Conservation (phyloP, 225 moss, liverwort and hornwort species). For the Ulota crispa region DNA sequence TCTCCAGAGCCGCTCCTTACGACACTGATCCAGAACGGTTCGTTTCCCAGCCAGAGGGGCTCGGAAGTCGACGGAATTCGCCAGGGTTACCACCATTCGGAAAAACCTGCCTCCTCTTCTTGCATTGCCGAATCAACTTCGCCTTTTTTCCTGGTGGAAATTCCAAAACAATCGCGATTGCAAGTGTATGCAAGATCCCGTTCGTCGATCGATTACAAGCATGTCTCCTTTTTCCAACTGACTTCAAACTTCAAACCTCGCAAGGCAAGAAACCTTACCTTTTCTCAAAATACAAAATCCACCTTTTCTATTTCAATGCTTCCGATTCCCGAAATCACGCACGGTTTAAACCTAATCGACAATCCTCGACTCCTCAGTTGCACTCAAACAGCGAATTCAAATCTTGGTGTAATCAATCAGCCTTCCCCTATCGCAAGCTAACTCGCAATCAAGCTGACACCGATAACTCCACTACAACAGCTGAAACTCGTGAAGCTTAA, state of each 20-base stretch:
- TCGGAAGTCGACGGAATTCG: slow-evolving; percentile 34
- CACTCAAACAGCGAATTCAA: not conserved
- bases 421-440: not conserved
- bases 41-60: slow-evolving; percentile 33
- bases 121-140: slow-evolving; percentile 12
- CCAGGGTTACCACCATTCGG: slow-evolving; percentile 25
- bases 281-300: not conserved
- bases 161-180: not conserved
- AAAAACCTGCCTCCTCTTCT: slow-evolving; percentile 9
- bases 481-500: not conserved
- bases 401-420: not conserved
- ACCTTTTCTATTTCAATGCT: not conserved
- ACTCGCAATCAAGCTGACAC: not conserved
- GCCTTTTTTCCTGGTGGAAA: not conserved
- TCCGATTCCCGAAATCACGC: not conserved
- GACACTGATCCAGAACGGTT: not conserved
- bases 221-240: not conserved
- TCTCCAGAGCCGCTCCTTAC: slow-evolving; percentile 27
- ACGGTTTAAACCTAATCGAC: not conserved
- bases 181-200: not conserved
- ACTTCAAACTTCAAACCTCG: not conserved
- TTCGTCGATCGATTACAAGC: slow-evolving; percentile 2
- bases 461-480: not conserved
- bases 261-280: not conserved
- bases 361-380: not conserved